phyloP scores from a whole-genome alignment of 2,329 filamentous ascomycete genomes.

The Coniella vitis region DNA sequence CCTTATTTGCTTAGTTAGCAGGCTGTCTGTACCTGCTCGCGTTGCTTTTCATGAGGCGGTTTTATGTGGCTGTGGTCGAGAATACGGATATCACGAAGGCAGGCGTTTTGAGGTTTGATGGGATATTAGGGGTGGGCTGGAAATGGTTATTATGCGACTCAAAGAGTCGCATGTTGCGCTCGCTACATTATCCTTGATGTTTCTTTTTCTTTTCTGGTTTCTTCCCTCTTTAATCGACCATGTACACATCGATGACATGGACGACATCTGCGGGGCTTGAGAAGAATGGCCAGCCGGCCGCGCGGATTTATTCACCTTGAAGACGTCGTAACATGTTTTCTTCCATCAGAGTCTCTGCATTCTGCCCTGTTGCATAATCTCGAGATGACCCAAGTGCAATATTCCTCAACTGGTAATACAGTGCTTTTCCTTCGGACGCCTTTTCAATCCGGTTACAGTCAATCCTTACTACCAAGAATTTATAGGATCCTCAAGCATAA shows the following conservation, averaged over 20 bases:
- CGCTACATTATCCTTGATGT: slow-evolving; percentile 10
- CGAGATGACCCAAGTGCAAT: too few relatives aligned
- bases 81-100: background rate
- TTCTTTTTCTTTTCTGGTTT: background rate
- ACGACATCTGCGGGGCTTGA: background rate
- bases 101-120: slow-evolving; percentile 7
- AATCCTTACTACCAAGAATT: too few relatives aligned
- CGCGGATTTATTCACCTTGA: too few relatives aligned
- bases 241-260: background rate
- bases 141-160: slow-evolving; percentile 1
- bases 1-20: background rate
- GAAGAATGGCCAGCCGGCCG: background rate
- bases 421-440: too few relatives aligned
- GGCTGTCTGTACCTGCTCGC: background rate
- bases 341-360: too few relatives aligned
- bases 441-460: too few relatives aligned
- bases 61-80: background rate
- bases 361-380: too few relatives aligned
- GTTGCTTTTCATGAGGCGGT: background rate
- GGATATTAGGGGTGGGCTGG: background rate
- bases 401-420: too few relatives aligned
- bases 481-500: too few relatives aligned
- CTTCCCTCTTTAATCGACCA: background rate
- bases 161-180: slow-evolving; percentile 10
- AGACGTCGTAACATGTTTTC: too few relatives aligned